phyloP scores from a whole-genome alignment of 164 flowering plant genomes.

The Malania oleifera region DNA sequence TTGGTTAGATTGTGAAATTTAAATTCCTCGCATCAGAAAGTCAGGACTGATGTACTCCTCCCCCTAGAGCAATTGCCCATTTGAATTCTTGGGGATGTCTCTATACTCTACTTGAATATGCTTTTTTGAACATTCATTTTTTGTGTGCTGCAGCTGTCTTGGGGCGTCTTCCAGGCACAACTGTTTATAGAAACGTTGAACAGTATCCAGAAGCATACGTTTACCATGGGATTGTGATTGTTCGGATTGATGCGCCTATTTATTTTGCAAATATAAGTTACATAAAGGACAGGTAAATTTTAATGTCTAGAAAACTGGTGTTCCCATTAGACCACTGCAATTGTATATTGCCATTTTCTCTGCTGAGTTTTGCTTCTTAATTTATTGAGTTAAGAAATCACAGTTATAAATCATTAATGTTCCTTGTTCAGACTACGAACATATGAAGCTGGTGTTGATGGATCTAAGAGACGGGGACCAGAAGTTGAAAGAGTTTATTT shows the following conservation, averaged over 20 bases:
- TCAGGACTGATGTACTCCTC: no score
- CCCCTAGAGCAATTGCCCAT: no score
- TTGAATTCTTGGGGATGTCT: no score
- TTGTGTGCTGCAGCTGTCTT: conserved; percentile 62
- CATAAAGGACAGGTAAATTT: conserved; percentile 83
- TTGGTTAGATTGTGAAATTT: neutral
- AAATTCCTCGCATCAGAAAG: neutral
- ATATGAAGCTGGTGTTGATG: conserved; percentile 59
- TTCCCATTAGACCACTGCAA: neutral
- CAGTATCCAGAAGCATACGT: conserved; percentile 98
- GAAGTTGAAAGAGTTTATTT: conserved; percentile 83
- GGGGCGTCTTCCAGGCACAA: conserved; percentile 99
- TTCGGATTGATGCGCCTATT: conserved; percentile 91
- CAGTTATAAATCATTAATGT: neutral
- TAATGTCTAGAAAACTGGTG: neutral
- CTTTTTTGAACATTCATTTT: no score
- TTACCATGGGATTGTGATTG: conserved; percentile 90
- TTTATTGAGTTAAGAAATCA: neutral
- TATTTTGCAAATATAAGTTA: conserved; percentile 94
- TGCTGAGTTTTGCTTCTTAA: neutral
- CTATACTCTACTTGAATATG: no score
- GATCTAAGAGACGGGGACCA: conserved; percentile 62
- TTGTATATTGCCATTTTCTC: neutral
- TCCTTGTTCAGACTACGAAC: conserved; percentile 61
- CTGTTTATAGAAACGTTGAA: conserved; percentile 71